Conservation (phyloP, 2,329 filamentous ascomycete species). For the Blastomyces percursus region DNA sequence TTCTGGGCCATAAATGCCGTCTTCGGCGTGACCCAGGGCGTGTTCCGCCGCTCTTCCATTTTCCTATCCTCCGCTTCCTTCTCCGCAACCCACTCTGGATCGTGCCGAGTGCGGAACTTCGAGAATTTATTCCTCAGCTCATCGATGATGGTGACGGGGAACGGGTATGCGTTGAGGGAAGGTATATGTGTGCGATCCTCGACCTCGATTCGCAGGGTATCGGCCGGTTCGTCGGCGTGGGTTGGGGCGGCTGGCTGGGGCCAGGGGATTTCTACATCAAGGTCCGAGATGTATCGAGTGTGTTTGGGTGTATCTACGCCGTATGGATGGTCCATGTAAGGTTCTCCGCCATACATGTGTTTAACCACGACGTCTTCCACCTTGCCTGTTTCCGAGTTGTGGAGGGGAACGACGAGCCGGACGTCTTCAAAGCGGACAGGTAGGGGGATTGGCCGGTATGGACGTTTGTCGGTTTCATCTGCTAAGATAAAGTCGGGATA, state of each 20-base stretch:
- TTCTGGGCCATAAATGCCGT: constrained; percentile 32
- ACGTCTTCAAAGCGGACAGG: constrained; percentile 59
- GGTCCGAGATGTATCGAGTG: constrained; percentile 52
- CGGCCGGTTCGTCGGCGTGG: constrained; percentile 46
- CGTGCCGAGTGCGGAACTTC: constrained; percentile 69
- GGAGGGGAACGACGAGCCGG: constrained; percentile 68
- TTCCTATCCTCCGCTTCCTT: constrained; percentile 50
- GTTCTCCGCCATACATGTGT: constrained; percentile 48
- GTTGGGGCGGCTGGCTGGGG: constrained; percentile 46
- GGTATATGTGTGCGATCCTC: constrained; percentile 67
- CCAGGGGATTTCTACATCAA: constrained; percentile 67
- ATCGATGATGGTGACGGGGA: constrained; percentile 67
- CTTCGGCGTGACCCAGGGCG: constrained; percentile 38
- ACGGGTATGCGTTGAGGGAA: constrained; percentile 64
- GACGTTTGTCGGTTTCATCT: constrained; percentile 29
- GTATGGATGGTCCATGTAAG: constrained; percentile 42
- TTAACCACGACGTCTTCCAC: constrained; percentile 68
- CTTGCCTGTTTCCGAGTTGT: constrained; percentile 52
- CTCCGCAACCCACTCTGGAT: constrained; percentile 57
- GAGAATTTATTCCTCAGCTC: constrained; percentile 79
- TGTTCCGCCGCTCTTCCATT: constrained; percentile 35
- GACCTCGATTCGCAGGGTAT: constrained; percentile 66
- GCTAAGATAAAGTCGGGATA: constrained; percentile 28
- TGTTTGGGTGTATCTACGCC: constrained; percentile 34
- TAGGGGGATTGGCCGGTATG: constrained; percentile 41